phyloP scores from a whole-genome alignment of 1,284 basidiomycete species.

The Sporisorium graminicola region DNA sequence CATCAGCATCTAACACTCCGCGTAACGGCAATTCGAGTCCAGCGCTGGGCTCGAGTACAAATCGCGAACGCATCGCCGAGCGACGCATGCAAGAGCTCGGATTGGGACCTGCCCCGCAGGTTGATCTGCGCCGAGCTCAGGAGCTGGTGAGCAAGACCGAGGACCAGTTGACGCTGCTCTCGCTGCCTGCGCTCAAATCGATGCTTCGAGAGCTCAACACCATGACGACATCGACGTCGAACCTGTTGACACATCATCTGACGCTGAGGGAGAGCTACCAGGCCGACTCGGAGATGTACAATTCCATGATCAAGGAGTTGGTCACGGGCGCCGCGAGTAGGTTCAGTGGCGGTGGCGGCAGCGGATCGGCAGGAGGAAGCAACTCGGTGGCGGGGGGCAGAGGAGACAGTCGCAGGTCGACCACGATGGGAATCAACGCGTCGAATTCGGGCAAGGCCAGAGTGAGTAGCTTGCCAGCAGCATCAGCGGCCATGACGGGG shows the following conservation, averaged over 20 bases:
- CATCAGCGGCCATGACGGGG: conserved; percentile 25
- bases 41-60: conserved; percentile 35
- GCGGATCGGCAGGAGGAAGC: conserved; percentile 11
- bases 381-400: conserved; percentile 23
- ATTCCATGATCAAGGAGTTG: conserved; percentile 66
- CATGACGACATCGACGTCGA: conserved; percentile 56
- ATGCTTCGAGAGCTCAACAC: conserved; percentile 56
- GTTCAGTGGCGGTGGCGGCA: conserved; percentile 27
- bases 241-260: conserved; percentile 64
- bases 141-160: conserved; percentile 52
- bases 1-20: conserved; percentile 45
- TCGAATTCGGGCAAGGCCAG: conserved; percentile 23
- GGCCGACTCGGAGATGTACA: conserved; percentile 66
- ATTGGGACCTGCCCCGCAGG: conserved; percentile 39
- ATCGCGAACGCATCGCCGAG: conserved; percentile 52
- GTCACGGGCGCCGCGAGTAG: conserved; percentile 63
- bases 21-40: conserved; percentile 41
- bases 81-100: conserved; percentile 59
- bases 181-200: conserved; percentile 60
- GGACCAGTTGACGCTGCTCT: conserved; percentile 62
- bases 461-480: conserved; percentile 25
- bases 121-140: conserved; percentile 55
- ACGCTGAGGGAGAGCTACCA: conserved; percentile 61
- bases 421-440: conserved; percentile 28
- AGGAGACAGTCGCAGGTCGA: conserved; percentile 29